Evolutionary conservation across 1,284 basidiomycete genomes (phyloP), one percentile per base, ranked within the genome.

Genomic region (Fomitopsis palustris): DNA sequence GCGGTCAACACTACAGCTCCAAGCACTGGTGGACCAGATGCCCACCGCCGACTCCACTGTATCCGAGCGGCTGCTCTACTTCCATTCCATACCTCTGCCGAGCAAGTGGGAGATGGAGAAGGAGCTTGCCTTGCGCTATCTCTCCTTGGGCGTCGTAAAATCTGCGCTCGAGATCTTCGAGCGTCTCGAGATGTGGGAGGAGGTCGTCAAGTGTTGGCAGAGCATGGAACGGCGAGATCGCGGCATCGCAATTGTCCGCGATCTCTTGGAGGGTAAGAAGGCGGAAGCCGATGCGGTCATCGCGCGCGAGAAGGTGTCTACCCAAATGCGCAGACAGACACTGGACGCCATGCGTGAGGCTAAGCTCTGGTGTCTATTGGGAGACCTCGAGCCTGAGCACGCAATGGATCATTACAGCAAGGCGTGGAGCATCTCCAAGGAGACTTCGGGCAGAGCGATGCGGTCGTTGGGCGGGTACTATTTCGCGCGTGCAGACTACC

Each of bases 111-210:
- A 93, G 67, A 83, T 97, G 78, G 92, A 97, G 71, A 80, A 82
- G 42, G 96, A 98, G 74, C 81, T 98, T 16, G 96, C 93, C 3
- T 75, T 82, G 67, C 84, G 93, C 45, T 95, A 90, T 75, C 77
- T 93, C 60, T 82, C 84, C 19, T 78, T 98, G 55, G 96, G 96
- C 21, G 93, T 96, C 58, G 80, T 91, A 59, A 87, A 88, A 65
- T 93, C 91, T 3, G 94, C 95, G 0, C 77, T 97, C 54, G 94
- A 92, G 72, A 95, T 97, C 59, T 98, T 95, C 71, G 90, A 93
- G 72, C 82, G 92, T 47, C 78, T 96, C 59, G 94, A 98, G 76
- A 95, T 97, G 93, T 98, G 95, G 95, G 95, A 96, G 75, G 92
- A 97, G 63, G 95, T 91, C 8, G 93, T 94, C 27, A 81, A 83